Evolutionary conservation across 768 basidiomycete species (phyloP), one percentile per base, ranked within the genome.

Genomic region (Nevesoporus exiguus): DNA sequence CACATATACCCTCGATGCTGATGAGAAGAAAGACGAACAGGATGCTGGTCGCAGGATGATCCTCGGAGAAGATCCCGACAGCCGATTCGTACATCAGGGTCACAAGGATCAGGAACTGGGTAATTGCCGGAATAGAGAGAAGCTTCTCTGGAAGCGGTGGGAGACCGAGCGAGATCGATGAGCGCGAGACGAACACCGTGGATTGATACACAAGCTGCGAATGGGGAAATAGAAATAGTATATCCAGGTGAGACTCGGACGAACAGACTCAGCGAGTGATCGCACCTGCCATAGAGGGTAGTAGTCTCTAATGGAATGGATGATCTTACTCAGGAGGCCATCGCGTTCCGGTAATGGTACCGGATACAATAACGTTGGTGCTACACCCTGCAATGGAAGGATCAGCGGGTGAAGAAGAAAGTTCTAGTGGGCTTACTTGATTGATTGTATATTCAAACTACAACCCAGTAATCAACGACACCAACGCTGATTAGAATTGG

Each of bases 381-480:
- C 80, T 9, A 98, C 83, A 29, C 96, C 96, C 85, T 93, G 55
- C 11, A 3, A 3, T 24, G 24, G 9, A 44, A 33, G 3, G 10
- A 37, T 56, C 24, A 61, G 50, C 30, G 14, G 36, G 9, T 0
- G 6, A 37, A 27, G 2, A 37, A 14, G 24, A 30, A 30, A 33
- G 30, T 22, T 29, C 5, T 7, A 7, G 25, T 11, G 40, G 4
- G 47, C 72, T 24, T 54, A 82, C 88, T 72, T 92, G 90, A 64
- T 95, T 95, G 59, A 95, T 95, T 2, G 88, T 92, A 66, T 95
- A 95, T 68, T 95, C 93, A 48, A 93, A 84, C 90, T 92, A 79
- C 76, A 33, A 67, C 54, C 52, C 19, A 45, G 22, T 31, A 36
- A 17, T 62, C 31, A 54, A 41, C 3, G 13, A 41, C 33, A 17